Conservation (phyloP, 345 rosid genomes). For the Eucalyptus sp. region DNA sequence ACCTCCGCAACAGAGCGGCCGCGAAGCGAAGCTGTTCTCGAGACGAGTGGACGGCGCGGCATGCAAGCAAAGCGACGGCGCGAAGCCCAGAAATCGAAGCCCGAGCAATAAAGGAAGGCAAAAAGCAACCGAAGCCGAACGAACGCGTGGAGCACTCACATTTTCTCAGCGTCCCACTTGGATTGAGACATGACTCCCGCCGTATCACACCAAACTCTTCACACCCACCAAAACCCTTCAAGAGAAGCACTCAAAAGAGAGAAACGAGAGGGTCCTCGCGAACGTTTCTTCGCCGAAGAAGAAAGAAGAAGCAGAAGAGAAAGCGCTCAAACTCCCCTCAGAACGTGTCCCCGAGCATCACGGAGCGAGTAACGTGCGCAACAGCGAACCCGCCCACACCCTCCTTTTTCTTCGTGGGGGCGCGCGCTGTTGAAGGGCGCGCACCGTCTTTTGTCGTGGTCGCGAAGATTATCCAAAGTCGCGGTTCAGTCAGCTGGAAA, state of each 20-base stretch:
- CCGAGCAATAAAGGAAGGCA: not conserved
- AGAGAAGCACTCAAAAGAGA: not conserved
- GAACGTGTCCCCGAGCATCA: not conserved
- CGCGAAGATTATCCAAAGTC: not conserved
- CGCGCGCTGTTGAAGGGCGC: not conserved
- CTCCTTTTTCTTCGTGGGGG: not conserved
- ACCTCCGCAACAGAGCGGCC: not conserved
- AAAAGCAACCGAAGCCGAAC: not conserved
- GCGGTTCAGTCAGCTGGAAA: not conserved
- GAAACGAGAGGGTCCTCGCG: not conserved
- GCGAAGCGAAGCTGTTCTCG: not conserved
- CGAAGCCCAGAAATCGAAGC: not conserved
- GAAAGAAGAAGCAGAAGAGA: not conserved
- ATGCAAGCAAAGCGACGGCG: not conserved
- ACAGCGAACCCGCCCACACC: not conserved
- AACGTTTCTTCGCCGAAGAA: not conserved
- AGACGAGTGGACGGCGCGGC: not conserved
- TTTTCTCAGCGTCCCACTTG: constrained; percentile 39
- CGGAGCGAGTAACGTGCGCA: not conserved
- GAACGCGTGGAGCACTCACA: constrained; percentile 4
- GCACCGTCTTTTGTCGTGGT: not conserved
- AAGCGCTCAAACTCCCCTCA: not conserved
- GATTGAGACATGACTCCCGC: constrained; percentile 13
- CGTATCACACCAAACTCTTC: not conserved
- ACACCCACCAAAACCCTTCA: not conserved